phyloP scores from a whole-genome alignment of 2,329 filamentous ascomycete genomes.

The Calonectria leucothoes region DNA sequence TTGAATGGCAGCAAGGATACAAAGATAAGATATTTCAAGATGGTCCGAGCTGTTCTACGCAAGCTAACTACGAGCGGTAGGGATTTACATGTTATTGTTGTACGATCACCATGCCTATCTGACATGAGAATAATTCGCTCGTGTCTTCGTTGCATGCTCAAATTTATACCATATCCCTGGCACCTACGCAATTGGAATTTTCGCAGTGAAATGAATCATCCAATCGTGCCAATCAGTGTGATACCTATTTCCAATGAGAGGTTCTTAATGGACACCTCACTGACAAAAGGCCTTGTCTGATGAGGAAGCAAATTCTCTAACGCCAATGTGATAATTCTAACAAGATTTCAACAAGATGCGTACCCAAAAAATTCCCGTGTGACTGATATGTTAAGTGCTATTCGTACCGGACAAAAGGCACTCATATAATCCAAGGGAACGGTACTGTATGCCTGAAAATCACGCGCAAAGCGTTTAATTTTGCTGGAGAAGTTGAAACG shows the following conservation, averaged over 20 bases:
- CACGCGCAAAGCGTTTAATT: accelerated
- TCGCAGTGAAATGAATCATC: not conserved
- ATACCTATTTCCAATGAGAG: not conserved
- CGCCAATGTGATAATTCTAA: not conserved
- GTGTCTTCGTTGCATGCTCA: not conserved
- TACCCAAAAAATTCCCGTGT: not conserved
- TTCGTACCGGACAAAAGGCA: not conserved
- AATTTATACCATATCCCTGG: not conserved
- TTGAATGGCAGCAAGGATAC: not conserved
- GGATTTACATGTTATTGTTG: not conserved
- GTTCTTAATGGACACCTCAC: not conserved
- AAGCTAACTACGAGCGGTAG: not conserved
- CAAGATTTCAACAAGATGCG: not conserved
- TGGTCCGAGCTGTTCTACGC: not conserved
- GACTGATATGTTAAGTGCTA: not conserved
- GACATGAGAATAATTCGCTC: not conserved
- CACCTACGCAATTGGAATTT: not conserved
- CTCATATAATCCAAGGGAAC: not conserved
- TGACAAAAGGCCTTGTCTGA: not conserved
- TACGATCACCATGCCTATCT: not conserved
- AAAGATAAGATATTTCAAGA: not conserved
- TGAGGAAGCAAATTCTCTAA: not conserved
- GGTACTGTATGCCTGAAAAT: not conserved
- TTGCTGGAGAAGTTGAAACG: accelerated
- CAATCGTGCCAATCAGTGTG: not conserved